Percentiles rank a stretch among this genome's conserved stretches.
Conservation (phyloP, 2,329 filamentous ascomycete genomes). For the Lasiodiplodia sp. region DNA sequence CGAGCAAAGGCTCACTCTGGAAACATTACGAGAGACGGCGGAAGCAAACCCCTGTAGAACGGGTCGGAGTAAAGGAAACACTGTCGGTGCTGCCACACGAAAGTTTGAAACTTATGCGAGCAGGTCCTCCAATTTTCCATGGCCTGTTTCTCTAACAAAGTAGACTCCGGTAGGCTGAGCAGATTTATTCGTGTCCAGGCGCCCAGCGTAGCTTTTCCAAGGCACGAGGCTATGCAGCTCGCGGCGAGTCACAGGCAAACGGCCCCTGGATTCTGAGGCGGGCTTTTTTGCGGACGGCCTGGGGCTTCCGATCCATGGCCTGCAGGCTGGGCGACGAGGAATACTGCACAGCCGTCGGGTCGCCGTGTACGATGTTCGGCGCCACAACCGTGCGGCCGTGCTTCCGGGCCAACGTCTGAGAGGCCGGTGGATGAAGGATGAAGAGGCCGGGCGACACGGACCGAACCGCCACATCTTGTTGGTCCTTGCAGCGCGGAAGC, state of each 20-base stretch:
- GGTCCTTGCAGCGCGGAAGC: not conserved
- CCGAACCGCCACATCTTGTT: conserved; percentile 22
- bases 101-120: not conserved
- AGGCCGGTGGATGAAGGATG: conserved; percentile 19
- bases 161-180: not conserved
- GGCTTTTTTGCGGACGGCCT: conserved; percentile 1
- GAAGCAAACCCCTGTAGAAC: not conserved
- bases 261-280: not conserved
- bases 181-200: not conserved
- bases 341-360: conserved; percentile 10
- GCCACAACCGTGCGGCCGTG: conserved; percentile 29
- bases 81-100: not conserved
- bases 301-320: not conserved
- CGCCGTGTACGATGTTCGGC: conserved; percentile 8
- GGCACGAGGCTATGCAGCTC: conserved; percentile 3
- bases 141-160: not conserved
- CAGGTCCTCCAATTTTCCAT: not conserved
- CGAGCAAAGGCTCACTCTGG: not conserved
- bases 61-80: not conserved
- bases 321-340: conserved; percentile 9
- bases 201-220: not conserved
- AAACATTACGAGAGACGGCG: not conserved
- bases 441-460: conserved; percentile 13
- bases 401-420: conserved; percentile 7
- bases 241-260: not conserved